Evolutionary conservation across 352 stramenopile genomes (phyloP).

Genomic region (Globisporangium radiosum): DNA sequence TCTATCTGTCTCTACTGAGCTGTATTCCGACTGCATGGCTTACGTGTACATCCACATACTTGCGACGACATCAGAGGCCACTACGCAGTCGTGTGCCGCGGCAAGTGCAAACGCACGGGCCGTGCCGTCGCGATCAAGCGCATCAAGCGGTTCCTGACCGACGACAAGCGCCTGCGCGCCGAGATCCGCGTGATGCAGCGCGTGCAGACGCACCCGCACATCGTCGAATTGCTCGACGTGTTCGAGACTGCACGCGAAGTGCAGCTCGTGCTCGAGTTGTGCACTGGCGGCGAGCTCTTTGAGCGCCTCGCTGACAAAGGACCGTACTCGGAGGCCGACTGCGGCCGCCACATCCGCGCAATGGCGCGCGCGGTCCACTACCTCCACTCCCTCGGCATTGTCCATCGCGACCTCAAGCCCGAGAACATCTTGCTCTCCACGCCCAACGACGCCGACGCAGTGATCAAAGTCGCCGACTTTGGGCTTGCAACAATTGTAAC

Average conservation of each 20-base stretch:
- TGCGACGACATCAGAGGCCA: constrained; percentile 32
- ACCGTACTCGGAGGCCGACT: constrained; percentile 78
- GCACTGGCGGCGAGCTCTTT: constrained; percentile 77
- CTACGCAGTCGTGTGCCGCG: constrained; percentile 61
- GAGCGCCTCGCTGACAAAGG: constrained; percentile 73
- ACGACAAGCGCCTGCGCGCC: constrained; percentile 51
- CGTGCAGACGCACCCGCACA: constrained; percentile 64
- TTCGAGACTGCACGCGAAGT: constrained; percentile 77
- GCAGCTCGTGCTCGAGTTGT: constrained; percentile 76
- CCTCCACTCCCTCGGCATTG: constrained; percentile 66
- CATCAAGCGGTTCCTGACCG: constrained; percentile 76
- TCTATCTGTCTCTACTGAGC: background rate
- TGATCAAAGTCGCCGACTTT: constrained; percentile 82
- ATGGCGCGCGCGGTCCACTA: constrained; percentile 70
- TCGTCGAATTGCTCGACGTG: constrained; percentile 74
- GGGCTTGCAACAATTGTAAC: constrained; percentile 79
- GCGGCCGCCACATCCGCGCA: constrained; percentile 59
- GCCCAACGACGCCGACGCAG: constrained; percentile 41
- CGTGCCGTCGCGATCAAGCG: constrained; percentile 72
- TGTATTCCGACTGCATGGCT: background rate
- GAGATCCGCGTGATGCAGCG: constrained; percentile 57
- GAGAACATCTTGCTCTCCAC: constrained; percentile 82
- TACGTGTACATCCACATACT: background rate
- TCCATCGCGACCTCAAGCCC: constrained; percentile 79
- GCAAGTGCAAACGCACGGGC: constrained; percentile 40